These are phyloP conservation scores for Pseudoscleropodium purum DNA, from an alignment of 225 moss, liverwort and hornwort genomes.

Conservation along the genomic window DNA sequence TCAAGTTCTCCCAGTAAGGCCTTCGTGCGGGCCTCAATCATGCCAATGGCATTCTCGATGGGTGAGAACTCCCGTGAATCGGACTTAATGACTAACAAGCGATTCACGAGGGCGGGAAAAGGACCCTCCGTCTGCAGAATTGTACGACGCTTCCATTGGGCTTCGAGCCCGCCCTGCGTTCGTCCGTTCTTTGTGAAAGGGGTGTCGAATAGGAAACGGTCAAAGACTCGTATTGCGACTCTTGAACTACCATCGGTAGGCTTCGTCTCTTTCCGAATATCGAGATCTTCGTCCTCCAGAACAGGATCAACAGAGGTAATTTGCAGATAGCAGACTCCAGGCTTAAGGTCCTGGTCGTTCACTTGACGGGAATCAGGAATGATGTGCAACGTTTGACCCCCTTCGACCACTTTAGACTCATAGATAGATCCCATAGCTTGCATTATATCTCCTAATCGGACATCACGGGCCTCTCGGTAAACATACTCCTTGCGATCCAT, in stretches of 20 bases:
- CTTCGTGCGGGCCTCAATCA: constrained; percentile 89
- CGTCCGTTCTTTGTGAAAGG: constrained; percentile 96
- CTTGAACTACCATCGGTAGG: constrained; percentile 32
- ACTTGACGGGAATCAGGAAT: constrained; percentile 98
- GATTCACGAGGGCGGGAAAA: constrained; percentile 85
- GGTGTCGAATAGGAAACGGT: constrained; percentile 88
- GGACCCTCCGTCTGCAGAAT: constrained; percentile 74
- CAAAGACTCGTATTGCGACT: constrained; percentile 67
- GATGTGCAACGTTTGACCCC: constrained; percentile 84
- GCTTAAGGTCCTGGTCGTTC: constrained; percentile 80
- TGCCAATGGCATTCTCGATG: constrained; percentile 97
- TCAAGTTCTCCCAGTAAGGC: constrained; percentile 82
- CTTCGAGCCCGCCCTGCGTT: constrained; percentile 92
- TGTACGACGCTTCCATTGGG: constrained; percentile 95
- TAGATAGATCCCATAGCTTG: constrained; percentile 87
- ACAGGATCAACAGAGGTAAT: constrained; percentile 96
- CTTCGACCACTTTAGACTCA: constrained; percentile 72
- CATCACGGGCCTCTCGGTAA: constrained; percentile 95
- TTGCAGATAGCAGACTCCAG: constrained; percentile 94
- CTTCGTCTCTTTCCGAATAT: constrained; percentile 71
- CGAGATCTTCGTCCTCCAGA: constrained; percentile 78
- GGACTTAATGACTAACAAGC: constrained; percentile 82
- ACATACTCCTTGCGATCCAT: constrained; percentile 97
- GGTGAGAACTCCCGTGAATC: constrained; percentile 92
- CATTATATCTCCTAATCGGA: constrained; percentile 95